phyloP scores from a whole-genome alignment of 2,329 filamentous ascomycete species.

The Parastagonospora nodorum region DNA sequence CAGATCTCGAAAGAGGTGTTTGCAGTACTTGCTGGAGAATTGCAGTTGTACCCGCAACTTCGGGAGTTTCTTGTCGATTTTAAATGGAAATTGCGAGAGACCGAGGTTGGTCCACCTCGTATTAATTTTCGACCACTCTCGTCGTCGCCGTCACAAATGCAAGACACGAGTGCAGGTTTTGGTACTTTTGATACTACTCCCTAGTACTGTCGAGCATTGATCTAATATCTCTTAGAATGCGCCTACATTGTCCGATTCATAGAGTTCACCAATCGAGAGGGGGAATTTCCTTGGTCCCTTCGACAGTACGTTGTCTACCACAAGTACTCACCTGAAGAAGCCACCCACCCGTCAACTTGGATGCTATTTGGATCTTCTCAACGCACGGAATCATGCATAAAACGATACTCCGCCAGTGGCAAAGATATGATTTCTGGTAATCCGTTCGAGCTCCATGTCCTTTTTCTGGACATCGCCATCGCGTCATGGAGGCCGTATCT shows the following conservation, averaged over 20 bases:
- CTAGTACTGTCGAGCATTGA: neutral
- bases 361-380: slow-evolving; percentile 8
- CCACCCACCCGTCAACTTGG: slow-evolving; percentile 10
- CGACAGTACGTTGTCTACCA: slow-evolving; percentile 15
- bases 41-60: neutral
- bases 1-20: neutral
- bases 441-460: slow-evolving; percentile 29
- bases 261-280: slow-evolving; percentile 15
- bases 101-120: slow-evolving; percentile 24
- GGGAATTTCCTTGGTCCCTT: slow-evolving; percentile 11
- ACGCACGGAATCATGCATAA: slow-evolving; percentile 8
- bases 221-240: slow-evolving; percentile 4
- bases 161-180: neutral
- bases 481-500: slow-evolving; percentile 24
- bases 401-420: slow-evolving; percentile 3
- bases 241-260: slow-evolving; percentile 13
- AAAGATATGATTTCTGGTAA: no score
- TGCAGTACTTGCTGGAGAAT: neutral
- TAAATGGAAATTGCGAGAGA: slow-evolving; percentile 1
- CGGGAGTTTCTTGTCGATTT: neutral
- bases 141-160: no score
- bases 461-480: slow-evolving; percentile 25
- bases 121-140: slow-evolving; percentile 18
- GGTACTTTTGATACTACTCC: neutral
- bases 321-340: neutral